Percentiles rank a stretch among this genome's conserved stretches.
phyloP scores from a whole-genome alignment of 495 filamentous ascomycete genomes.

The Trypethelium eluteriae region DNA sequence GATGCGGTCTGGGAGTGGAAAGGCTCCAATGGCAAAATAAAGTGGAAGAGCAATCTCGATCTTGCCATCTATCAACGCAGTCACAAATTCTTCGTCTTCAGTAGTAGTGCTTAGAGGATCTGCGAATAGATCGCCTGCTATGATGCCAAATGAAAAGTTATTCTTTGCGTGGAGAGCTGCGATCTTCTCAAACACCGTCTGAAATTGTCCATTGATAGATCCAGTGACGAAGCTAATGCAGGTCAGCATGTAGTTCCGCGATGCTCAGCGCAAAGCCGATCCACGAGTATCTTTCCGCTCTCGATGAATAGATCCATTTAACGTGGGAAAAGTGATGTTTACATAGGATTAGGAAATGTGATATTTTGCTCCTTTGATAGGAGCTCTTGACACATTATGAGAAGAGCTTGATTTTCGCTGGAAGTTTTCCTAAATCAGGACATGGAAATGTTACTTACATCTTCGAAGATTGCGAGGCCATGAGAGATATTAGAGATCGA shows the following conservation, averaged over 20 bases:
- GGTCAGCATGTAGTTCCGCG: background rate
- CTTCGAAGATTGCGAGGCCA: slow-evolving; percentile 70
- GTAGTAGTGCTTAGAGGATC: slow-evolving; percentile 23
- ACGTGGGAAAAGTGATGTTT: too few relatives aligned
- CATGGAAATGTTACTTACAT: background rate
- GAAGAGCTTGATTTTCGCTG: too few relatives aligned
- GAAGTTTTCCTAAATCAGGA: background rate
- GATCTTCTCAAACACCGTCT: slow-evolving; percentile 67
- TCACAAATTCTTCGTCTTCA: slow-evolving; percentile 51
- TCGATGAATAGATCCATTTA: too few relatives aligned
- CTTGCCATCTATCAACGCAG: slow-evolving; percentile 58
- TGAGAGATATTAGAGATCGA: slow-evolving; percentile 22
- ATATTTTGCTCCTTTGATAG: too few relatives aligned
- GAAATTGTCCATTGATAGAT: slow-evolving; percentile 64
- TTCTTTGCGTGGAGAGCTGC: slow-evolving; percentile 74
- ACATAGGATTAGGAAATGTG: too few relatives aligned
- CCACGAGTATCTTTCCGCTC: too few relatives aligned
- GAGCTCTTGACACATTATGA: too few relatives aligned
- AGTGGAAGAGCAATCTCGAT: slow-evolving; percentile 69
- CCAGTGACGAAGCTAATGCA: slow-evolving; percentile 67
- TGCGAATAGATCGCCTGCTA: slow-evolving; percentile 74
- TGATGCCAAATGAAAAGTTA: slow-evolving; percentile 71
- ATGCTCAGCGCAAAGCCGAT: background rate
- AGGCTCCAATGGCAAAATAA: slow-evolving; percentile 74
- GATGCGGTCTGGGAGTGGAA: slow-evolving; percentile 57